These are phyloP conservation scores for Colletotrichum tropicale DNA, from an alignment of 2,329 filamentous ascomycete species.

Conservation along the genomic window DNA sequence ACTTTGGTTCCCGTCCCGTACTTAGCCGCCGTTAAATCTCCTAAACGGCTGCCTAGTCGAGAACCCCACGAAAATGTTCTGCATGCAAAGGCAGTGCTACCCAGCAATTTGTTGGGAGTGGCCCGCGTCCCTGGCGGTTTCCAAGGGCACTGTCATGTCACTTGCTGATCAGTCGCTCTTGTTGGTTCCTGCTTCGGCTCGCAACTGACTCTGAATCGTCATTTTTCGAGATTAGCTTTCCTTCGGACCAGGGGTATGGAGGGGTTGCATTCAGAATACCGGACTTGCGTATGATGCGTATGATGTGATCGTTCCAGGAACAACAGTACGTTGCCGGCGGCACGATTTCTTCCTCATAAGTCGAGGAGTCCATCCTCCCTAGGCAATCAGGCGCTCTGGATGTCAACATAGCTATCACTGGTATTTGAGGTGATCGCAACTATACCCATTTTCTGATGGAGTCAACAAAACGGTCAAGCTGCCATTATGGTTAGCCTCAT, in stretches of 20 bases:
- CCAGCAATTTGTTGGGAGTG: not conserved
- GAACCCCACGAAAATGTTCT: not conserved
- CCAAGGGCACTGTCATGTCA: not conserved
- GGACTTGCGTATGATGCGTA: not conserved
- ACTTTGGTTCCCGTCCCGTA: not conserved
- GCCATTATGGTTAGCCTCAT: not conserved
- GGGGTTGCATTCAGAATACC: not conserved
- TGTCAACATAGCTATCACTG: not conserved
- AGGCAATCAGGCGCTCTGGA: not conserved
- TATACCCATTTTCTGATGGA: not conserved
- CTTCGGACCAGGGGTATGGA: not conserved
- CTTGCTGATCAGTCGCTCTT: not conserved
- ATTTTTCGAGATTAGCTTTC: not conserved
- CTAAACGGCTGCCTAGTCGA: not conserved
- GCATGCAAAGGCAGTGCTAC: not conserved
- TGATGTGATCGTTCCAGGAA: not conserved
- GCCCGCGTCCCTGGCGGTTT: not conserved
- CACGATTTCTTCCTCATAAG: not conserved
- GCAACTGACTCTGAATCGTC: not conserved
- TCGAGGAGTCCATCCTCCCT: not conserved
- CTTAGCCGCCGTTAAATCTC: not conserved
- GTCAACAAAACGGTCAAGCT: not conserved
- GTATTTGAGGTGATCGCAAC: not conserved
- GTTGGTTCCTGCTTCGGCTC: not conserved
- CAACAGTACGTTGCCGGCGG: not conserved